phyloP scores from a whole-genome alignment of 352 stramenopile species.

The Pythium sp. region DNA sequence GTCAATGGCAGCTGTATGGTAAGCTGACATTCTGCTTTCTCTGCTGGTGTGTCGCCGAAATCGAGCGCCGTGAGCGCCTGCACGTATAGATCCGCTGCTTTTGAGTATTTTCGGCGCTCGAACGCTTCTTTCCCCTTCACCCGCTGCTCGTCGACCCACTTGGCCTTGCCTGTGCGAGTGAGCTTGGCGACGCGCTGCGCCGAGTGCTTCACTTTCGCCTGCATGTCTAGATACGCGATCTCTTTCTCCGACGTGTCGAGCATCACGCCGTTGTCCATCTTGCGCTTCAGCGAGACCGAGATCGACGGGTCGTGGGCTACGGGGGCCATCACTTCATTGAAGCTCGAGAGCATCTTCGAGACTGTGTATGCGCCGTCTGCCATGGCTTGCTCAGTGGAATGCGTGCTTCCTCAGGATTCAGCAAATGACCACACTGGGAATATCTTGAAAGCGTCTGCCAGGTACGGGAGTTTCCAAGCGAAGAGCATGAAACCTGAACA shows the following conservation, averaged over 20 bases:
- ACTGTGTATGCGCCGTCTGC: slow-evolving; percentile 67
- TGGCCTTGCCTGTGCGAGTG: slow-evolving; percentile 28
- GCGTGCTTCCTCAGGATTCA: not conserved
- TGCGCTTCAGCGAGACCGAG: slow-evolving; percentile 66
- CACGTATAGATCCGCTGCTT: slow-evolving; percentile 65
- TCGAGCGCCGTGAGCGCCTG: slow-evolving; percentile 69
- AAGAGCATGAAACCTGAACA: not conserved
- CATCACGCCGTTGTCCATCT: slow-evolving; percentile 77
- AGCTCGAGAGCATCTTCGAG: slow-evolving; percentile 80
- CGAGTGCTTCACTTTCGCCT: slow-evolving; percentile 73
- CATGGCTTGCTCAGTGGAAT: slow-evolving; percentile 19
- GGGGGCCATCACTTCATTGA: slow-evolving; percentile 77
- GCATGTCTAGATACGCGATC: slow-evolving; percentile 72
- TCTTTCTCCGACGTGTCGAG: slow-evolving; percentile 72
- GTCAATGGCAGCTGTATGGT: slow-evolving; percentile 65
- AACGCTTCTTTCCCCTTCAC: slow-evolving; percentile 57
- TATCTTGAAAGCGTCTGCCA: too few relatives aligned
- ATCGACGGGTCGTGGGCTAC: slow-evolving; percentile 41
- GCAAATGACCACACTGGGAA: too few relatives aligned
- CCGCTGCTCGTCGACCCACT: slow-evolving; percentile 49
- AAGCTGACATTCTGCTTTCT: slow-evolving; percentile 43
- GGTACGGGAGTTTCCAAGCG: not conserved
- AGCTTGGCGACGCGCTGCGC: slow-evolving; percentile 48
- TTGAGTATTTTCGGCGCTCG: slow-evolving; percentile 30
- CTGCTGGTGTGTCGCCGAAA: slow-evolving; percentile 36